Base-by-base conservation (phyloP, 2,329 filamentous ascomycete species). In the Pestalotiopsis sp. region DNA sequence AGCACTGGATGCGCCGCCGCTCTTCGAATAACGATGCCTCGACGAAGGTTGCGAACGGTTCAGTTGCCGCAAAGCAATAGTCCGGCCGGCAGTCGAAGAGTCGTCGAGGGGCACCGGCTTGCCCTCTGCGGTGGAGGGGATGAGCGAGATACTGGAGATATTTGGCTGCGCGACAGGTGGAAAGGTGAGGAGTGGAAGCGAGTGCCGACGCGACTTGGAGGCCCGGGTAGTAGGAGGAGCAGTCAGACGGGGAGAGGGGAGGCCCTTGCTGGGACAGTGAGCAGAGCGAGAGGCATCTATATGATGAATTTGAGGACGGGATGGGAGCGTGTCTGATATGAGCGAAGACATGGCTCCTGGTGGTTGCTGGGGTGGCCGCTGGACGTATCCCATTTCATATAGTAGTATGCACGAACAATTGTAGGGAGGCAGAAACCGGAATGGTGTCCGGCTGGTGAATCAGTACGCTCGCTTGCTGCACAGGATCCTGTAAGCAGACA, bases 1-100 rank as follows among this genome's bases (percentile, higher is more conserved):
- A 74, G 72, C 87, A 78, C 80, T 88, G 74, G 86, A 82, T 20
- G 88, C 84, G 12, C 86, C 85, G 13, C 85, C 84, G 27, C 86
- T 87, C 76, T 88, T 87, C 69, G 86, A 81, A 81, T 87, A 88
- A 71, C 83, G 85, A 75, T 87, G 87, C 59, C 85, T 84, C 14
- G 71, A 68, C 64, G 85, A 87, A 5, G 87, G 86, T 68, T 87
- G 88, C 72, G 85, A 85, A 74, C 80, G 84, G 77, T 88, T 90
- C 69, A 90, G 81, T 76, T 89, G 86, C 67, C 88, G 86, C 65
- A 91, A 80, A 61, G 88, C 87, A 20, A 86, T 86, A n/a, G 87
- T 90, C 70, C 87, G 85, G 74, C 88, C 81, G 61, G 87, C 83
- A 65, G 85, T 83, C 3, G 85, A 88, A 70, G 82, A 83, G 77